Percentiles rank a stretch among this genome's conserved stretches.
phyloP scores from a whole-genome alignment of 2,329 filamentous ascomycete genomes.

The Chaetothyriales sp. region DNA sequence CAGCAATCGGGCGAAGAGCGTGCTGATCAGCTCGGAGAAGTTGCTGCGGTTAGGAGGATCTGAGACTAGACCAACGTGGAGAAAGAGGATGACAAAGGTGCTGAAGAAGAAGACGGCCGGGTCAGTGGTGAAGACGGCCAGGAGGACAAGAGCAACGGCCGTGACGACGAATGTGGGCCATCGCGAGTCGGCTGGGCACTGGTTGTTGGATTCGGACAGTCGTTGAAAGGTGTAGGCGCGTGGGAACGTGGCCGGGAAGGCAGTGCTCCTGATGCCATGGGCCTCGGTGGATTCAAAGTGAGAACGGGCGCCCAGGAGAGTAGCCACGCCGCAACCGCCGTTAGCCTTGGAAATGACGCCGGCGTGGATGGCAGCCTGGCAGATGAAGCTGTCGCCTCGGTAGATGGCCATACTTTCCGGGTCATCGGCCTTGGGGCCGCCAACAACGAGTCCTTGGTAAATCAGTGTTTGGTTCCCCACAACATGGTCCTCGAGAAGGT shows the following conservation, averaged over 20 bases:
- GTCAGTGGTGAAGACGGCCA: constrained; percentile 71
- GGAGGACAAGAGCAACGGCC: constrained; percentile 58
- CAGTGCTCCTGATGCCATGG: constrained; percentile 63
- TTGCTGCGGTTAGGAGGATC: constrained; percentile 62
- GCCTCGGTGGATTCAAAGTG: constrained; percentile 50
- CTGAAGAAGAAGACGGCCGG: constrained; percentile 74
- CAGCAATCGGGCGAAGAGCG: constrained; percentile 66
- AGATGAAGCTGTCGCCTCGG: constrained; percentile 80
- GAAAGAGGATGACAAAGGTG: constrained; percentile 67
- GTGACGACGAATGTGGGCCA: constrained; percentile 78
- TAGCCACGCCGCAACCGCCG: constrained; percentile 72
- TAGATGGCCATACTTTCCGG: constrained; percentile 47
- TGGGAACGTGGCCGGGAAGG: constrained; percentile 81
- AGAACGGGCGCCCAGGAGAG: constrained; percentile 54
- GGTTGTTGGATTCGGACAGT: constrained; percentile 38
- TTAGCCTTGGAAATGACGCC: constrained; percentile 57
- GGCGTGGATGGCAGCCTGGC: constrained; percentile 69
- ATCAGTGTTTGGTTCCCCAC: constrained; percentile 40
- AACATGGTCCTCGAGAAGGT: constrained; percentile 37
- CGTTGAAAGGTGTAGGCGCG: constrained; percentile 65
- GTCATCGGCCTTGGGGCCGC: constrained; percentile 30
- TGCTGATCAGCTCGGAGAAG: constrained; percentile 60
- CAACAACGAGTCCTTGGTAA: constrained; percentile 40
- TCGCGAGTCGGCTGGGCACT: constrained; percentile 60
- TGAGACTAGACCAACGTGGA: constrained; percentile 77